Evolutionary conservation across 345 rosid genomes (phyloP).

Genomic region (Gossypium anomalum): DNA sequence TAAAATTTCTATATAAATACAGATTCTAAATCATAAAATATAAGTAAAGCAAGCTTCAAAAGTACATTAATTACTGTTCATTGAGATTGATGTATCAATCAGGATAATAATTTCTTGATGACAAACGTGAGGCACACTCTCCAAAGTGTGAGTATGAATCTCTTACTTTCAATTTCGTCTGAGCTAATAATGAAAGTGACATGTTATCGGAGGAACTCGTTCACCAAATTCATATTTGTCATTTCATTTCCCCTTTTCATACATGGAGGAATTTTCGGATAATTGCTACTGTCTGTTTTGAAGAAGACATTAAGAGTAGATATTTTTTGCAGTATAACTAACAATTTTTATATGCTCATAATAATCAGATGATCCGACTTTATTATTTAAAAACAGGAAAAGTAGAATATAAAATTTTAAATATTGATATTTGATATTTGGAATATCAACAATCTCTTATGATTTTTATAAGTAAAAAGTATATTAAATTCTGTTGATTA

Average conservation of each 20-base stretch:
- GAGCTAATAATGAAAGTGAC: background rate
- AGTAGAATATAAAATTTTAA: too few relatives aligned
- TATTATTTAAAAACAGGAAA: too few relatives aligned
- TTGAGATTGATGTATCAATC: background rate
- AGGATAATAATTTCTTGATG: background rate
- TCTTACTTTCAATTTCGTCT: background rate
- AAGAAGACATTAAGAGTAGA: background rate
- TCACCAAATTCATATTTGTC: background rate
- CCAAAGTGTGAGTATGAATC: background rate
- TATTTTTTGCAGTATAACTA: too few relatives aligned
- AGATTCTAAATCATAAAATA: too few relatives aligned
- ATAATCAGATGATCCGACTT: too few relatives aligned
- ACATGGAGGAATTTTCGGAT: background rate
- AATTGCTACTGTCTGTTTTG: background rate
- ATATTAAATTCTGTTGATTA: too few relatives aligned
- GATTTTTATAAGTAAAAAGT: too few relatives aligned
- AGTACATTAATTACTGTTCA: background rate
- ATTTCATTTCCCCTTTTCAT: background rate
- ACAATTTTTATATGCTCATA: too few relatives aligned
- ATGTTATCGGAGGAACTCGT: background rate
- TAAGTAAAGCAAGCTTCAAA: background rate
- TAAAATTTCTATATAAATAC: too few relatives aligned
- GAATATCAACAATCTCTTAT: too few relatives aligned
- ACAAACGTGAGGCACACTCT: background rate
- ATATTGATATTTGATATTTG: too few relatives aligned